Conservation (phyloP, 202 grass and related monocot species). For the Sporobolus alterniflorus region DNA sequence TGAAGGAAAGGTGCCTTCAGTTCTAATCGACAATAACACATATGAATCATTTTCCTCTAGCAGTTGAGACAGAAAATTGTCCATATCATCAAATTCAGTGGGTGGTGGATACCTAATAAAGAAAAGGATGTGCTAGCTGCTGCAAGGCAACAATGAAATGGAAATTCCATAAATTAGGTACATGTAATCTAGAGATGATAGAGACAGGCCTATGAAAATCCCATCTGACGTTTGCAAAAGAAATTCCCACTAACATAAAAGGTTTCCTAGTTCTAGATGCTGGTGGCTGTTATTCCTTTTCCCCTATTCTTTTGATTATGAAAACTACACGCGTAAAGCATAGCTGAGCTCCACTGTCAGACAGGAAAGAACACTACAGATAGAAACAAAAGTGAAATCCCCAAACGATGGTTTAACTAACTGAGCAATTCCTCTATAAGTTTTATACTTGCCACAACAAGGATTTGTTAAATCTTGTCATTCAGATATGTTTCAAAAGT, state of each 20-base stretch:
- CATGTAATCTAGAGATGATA: slow-evolving; percentile 34
- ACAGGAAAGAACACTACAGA: slow-evolving; percentile 31
- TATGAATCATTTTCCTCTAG: slow-evolving; percentile 12
- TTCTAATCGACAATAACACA: slow-evolving; percentile 28
- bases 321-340: slow-evolving; percentile 1
- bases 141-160: not conserved
- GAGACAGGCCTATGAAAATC: slow-evolving; percentile 4
- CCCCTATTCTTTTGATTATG: not conserved
- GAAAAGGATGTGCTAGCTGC: not conserved
- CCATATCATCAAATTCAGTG: not conserved
- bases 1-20: slow-evolving; percentile 28
- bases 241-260: not conserved
- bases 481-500: slow-evolving; percentile 1
- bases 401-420: slow-evolving; percentile 50
- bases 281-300: slow-evolving; percentile 1
- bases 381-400: slow-evolving; percentile 31
- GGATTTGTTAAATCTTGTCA: slow-evolving; percentile 27
- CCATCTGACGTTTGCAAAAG: not conserved
- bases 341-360: not conserved
- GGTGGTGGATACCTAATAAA: slow-evolving; percentile 4
- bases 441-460: slow-evolving; percentile 31
- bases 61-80: slow-evolving; percentile 28
- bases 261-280: not conserved
- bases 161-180: slow-evolving; percentile 25
- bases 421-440: slow-evolving; percentile 32